phyloP scores from a whole-genome alignment of 495 filamentous ascomycete genomes.

The Podospora appendiculata region DNA sequence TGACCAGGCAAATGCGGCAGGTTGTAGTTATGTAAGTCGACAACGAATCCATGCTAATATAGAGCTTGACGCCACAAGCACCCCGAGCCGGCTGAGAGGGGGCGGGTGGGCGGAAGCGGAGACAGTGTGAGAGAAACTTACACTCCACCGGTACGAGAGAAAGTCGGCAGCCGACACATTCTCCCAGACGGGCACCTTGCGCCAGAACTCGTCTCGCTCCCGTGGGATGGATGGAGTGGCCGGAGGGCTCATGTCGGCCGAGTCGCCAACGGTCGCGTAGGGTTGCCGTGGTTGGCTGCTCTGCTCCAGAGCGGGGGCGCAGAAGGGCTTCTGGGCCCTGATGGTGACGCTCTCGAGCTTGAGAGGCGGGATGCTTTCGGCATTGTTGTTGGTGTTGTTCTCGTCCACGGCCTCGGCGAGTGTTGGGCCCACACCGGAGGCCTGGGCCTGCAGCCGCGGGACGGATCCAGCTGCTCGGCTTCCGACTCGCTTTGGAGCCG shows the following conservation, averaged over 20 bases:
- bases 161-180: conserved; percentile 35
- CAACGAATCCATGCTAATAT: too few species aligned
- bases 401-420: neutral
- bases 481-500: too few species aligned
- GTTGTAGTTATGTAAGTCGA: too few species aligned
- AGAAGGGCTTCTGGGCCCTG: neutral
- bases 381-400: neutral
- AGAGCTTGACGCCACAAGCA: too few species aligned
- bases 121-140: conserved; percentile 18
- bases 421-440: conserved; percentile 2
- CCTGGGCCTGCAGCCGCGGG: conserved; percentile 16
- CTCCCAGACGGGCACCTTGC: conserved; percentile 34
- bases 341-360: too few species aligned
- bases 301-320: neutral
- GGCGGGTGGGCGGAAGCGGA: too few species aligned
- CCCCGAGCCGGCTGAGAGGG: too few species aligned
- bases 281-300: neutral
- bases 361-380: neutral
- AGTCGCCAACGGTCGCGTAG: too few species aligned
- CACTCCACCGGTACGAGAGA: conserved; percentile 39
- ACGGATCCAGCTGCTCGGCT: conserved; percentile 10
- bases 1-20: too few species aligned
- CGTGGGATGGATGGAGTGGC: neutral
- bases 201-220: conserved; percentile 32
- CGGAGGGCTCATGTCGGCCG: too few species aligned